Evolutionary conservation across 1,284 basidiomycete species (phyloP).

Genomic region (Ustilago lituana): DNA sequence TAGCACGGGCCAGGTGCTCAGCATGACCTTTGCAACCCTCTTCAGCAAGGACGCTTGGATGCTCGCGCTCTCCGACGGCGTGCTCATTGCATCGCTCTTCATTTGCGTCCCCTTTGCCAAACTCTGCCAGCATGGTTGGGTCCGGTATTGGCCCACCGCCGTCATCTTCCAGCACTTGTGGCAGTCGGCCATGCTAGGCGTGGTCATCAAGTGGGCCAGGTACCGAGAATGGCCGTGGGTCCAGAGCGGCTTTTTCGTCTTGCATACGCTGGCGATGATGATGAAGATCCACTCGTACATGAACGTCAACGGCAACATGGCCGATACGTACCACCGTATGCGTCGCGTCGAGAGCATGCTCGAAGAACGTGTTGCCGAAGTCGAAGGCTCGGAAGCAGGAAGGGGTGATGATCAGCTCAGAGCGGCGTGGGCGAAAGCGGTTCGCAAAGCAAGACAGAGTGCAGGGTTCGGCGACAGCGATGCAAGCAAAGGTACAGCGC

Average conservation of each 20-base stretch:
- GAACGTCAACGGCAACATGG: constrained; percentile 85
- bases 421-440: constrained; percentile 46
- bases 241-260: constrained; percentile 91
- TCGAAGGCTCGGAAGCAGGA: constrained; percentile 37
- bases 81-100: constrained; percentile 80
- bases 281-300: constrained; percentile 98
- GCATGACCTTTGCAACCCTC: constrained; percentile 83
- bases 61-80: constrained; percentile 83
- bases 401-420: constrained; percentile 29
- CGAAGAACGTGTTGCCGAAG: constrained; percentile 53
- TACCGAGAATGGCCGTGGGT: constrained; percentile 90
- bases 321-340: constrained; percentile 66
- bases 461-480: constrained; percentile 14
- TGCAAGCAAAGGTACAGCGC: constrained; percentile 5
- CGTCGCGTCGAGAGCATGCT: constrained; percentile 49
- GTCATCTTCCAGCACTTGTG: constrained; percentile 55
- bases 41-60: constrained; percentile 86
- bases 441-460: constrained; percentile 11
- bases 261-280: constrained; percentile 89
- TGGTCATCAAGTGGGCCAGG: constrained; percentile 62
- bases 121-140: constrained; percentile 64
- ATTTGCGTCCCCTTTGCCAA: constrained; percentile 80
- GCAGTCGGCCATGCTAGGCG: constrained; percentile 50
- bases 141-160: constrained; percentile 70
- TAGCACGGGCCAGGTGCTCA: constrained; percentile 77